phyloP scores from a whole-genome alignment of 139 green algal species.

The Chlorella ohadii region DNA sequence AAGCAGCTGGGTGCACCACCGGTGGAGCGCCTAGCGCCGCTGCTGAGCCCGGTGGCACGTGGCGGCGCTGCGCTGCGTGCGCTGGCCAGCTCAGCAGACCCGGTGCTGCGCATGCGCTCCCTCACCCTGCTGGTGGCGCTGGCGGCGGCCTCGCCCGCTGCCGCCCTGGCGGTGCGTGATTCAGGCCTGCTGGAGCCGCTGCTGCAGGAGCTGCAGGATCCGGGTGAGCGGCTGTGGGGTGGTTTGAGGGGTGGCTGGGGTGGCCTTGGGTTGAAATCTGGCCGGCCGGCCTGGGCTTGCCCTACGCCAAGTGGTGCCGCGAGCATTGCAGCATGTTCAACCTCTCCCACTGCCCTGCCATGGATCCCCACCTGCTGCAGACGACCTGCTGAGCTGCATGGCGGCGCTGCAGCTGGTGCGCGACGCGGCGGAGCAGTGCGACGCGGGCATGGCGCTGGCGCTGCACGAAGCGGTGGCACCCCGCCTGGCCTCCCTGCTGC shows the following conservation, averaged over 20 bases:
- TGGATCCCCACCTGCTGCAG: too few relatives aligned
- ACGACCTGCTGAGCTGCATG: constrained; percentile 36
- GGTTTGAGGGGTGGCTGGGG: background rate
- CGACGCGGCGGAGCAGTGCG: constrained; percentile 20
- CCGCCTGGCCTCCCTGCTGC: constrained; percentile 10
- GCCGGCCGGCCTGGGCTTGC: too few relatives aligned
- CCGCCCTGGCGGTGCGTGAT: background rate
- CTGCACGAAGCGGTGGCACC: background rate
- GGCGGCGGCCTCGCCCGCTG: constrained; percentile 10
- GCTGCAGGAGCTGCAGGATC: constrained; percentile 23
- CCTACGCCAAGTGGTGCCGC: too few relatives aligned
- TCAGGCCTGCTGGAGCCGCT: constrained; percentile 30
- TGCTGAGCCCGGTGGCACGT: background rate
- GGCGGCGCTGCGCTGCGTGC: background rate
- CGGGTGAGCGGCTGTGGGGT: background rate
- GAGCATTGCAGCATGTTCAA: too few relatives aligned
- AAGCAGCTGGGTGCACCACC: constrained; percentile 6
- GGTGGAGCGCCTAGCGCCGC: background rate
- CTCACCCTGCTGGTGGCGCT: constrained; percentile 28
- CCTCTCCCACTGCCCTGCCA: too few relatives aligned
- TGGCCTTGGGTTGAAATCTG: background rate
- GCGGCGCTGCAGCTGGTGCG: constrained; percentile 31
- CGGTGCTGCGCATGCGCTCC: constrained; percentile 20
- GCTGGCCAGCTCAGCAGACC: constrained; percentile 21
- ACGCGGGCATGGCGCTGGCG: background rate